Base-by-base conservation (phyloP, 2,329 filamentous ascomycete genomes). In the Epichloe brachyelytri region DNA sequence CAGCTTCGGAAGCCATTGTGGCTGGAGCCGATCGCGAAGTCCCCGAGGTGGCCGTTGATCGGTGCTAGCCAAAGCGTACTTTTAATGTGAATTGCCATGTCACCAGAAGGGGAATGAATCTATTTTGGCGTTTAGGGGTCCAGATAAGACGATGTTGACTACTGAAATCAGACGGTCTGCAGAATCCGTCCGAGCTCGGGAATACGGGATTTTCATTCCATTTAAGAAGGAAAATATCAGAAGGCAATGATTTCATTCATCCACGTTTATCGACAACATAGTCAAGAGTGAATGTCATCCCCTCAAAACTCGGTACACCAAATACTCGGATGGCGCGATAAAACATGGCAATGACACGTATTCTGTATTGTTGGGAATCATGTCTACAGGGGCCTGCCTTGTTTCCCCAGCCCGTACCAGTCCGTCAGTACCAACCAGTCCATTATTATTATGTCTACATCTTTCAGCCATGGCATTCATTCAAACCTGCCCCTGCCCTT, bases 1-100 rank as follows among this genome's bases (percentile, higher is more conserved):
- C 55, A 77, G 73, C 58, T 69, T 75, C 54, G 68, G 63, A 44
- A 69, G 68, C 57, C 63, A 72, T 43, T 59, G 57, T 15, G 66
- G 65, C 55, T 66, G 69, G 44, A 70, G 67, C 50, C 65, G 64
- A 46, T 73, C 71, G 38, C 65, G 65, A 45, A 72, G 66, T 52
- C 64, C 61, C 34, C 67, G 67, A 34, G 62, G 61, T 48, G 58
- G 67, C 47, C 66, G 68, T 47, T 65, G 56, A 62, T 50, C 17
- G 20, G 5, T 10, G 14, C 12, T 34, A 19, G 20, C 34, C 5
- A 26, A 45, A 4, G 14, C 44, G 34, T 33, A 22, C 15, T 48
- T 26, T 26, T 22, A 3, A 38, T 17, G 11, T 8, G 3, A 20
- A 41, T 20, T 20, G 44, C 11, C 33, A 5, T 36, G 46, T 8